phyloP scores from a whole-genome alignment of 768 basidiomycete species.

The Kwoniella sp. region DNA sequence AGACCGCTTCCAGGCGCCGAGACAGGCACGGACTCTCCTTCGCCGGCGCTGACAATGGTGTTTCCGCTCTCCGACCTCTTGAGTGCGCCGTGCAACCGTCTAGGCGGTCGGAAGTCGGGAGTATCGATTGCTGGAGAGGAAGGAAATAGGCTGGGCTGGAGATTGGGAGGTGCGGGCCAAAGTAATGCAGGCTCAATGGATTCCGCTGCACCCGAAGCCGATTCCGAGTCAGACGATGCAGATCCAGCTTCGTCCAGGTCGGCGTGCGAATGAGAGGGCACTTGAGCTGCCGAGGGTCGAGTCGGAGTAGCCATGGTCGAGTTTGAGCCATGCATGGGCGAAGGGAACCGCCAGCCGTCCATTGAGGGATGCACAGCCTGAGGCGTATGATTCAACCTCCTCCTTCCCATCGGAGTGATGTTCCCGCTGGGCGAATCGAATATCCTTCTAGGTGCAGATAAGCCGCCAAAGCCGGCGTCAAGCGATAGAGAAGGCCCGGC shows the following conservation, averaged over 20 bases:
- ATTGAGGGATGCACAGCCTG: slow-evolving; percentile 37
- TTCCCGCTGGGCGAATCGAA: slow-evolving; percentile 18
- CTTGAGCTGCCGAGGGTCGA: slow-evolving; percentile 23
- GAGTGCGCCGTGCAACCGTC: not conserved
- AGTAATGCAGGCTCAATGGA: slow-evolving; percentile 26
- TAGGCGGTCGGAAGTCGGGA: slow-evolving; percentile 15
- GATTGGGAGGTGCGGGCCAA: slow-evolving; percentile 39
- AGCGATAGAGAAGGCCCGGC: slow-evolving; percentile 38
- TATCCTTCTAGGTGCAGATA: slow-evolving; percentile 20
- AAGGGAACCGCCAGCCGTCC: slow-evolving; percentile 46
- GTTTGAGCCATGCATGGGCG: slow-evolving; percentile 13
- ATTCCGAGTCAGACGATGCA: slow-evolving; percentile 4
- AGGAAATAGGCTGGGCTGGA: slow-evolving; percentile 38
- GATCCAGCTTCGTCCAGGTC: not conserved
- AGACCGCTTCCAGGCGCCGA: slow-evolving; percentile 32
- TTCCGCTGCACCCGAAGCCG: not conserved
- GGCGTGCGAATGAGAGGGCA: slow-evolving; percentile 1
- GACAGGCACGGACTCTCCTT: slow-evolving; percentile 9
- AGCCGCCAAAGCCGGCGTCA: slow-evolving; percentile 14
- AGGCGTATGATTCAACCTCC: slow-evolving; percentile 19
- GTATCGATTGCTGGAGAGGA: slow-evolving; percentile 35
- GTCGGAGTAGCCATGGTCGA: slow-evolving; percentile 34
- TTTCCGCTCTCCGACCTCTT: slow-evolving; percentile 2
- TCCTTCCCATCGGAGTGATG: slow-evolving; percentile 15
- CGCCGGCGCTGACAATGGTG: not conserved